Percentiles rank a stretch among this genome's conserved stretches.
These are phyloP conservation scores for Strigomonas galati DNA, from an alignment of 208 protist species.

Conservation along the genomic window DNA sequence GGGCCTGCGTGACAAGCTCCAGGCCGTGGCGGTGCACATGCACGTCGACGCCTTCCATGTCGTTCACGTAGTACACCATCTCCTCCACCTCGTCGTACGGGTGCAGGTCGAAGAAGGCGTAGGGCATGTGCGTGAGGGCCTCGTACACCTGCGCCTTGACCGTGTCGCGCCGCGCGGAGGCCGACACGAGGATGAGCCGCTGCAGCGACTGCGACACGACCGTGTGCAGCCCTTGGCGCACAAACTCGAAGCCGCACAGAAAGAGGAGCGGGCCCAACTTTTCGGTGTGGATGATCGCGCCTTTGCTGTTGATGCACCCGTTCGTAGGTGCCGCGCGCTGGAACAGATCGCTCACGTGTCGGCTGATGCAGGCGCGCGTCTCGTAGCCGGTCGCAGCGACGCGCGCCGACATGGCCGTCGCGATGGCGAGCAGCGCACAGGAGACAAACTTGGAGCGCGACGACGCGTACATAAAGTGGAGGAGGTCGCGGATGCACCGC, in stretches of 20 bases:
- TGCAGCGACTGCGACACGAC: constrained; percentile 35
- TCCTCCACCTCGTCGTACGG: constrained; percentile 56
- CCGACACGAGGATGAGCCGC: constrained; percentile 43
- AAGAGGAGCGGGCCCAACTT: constrained; percentile 16
- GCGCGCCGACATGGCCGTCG: constrained; percentile 43
- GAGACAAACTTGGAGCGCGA: constrained; percentile 32
- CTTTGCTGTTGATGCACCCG: background rate
- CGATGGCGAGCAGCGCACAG: constrained; percentile 30
- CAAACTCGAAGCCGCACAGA: constrained; percentile 49
- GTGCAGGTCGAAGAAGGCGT: constrained; percentile 62
- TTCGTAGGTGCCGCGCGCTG: constrained; percentile 8
- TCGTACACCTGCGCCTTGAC: constrained; percentile 56
- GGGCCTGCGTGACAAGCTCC: constrained; percentile 24
- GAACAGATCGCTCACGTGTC: constrained; percentile 19
- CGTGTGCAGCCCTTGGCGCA: constrained; percentile 38
- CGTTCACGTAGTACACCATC: constrained; percentile 67
- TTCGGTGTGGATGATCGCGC: background rate
- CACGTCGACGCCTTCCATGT: constrained; percentile 78
- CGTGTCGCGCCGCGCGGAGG: constrained; percentile 36
- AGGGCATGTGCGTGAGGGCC: constrained; percentile 46
- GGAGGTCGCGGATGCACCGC: constrained; percentile 40
- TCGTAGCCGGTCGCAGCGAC: constrained; percentile 30
- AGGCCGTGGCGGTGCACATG: constrained; percentile 57
- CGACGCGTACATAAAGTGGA: constrained; percentile 56
- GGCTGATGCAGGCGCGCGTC: constrained; percentile 32